Evolutionary conservation across 768 basidiomycete genomes (phyloP), one percentile per base, ranked within the genome.

Genomic region (Baorangia bicolor): DNA sequence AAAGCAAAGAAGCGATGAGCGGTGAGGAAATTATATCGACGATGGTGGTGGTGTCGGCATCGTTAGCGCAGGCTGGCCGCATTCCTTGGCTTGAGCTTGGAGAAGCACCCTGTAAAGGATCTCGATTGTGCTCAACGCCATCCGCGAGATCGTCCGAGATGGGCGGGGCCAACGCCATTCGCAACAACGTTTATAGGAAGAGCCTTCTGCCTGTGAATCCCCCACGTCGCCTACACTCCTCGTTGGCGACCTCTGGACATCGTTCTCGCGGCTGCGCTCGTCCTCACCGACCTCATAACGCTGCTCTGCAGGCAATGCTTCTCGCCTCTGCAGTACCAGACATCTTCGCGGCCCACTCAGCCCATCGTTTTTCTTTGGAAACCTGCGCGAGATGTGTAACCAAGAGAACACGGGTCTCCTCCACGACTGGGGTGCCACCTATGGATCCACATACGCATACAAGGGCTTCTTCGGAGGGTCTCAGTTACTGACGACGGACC

Each of bases 401-500:
- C 78, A 83, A 67, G 84, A 86, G 63, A 84, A 84, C 66, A 83
- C 68, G 12, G 67, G 75, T 43, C 74, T 83, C 55, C 62, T 83
- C 47, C 66, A 64, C 20, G 66, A 66, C 53, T 85, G 85, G 83
- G 69, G 76, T 21, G 67, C 63, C 2, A 49, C 58, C 30, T 80
- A 81, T 49, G 84, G 82, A 20, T 64, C 74, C 38, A 81, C 77
- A 33, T 83, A 80, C 54, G 75, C 76, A 37, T 84, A 82, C 69
- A 75, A 74, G 42, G 79, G 80, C 49, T 84, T 82, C 70, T 63
- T 81, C 51, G 75, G 78, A 34, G 81, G 78, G 3, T 74, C 75
- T 44, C 73, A 86, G 23, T 74, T 88, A 55, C 74, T 84, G 69
- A 84, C 83, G 8, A 79, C 78, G 45, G 86, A 87, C 69, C 79